phyloP scores from a whole-genome alignment of 768 basidiomycete species.

The Rhizopogon vinicolor region DNA sequence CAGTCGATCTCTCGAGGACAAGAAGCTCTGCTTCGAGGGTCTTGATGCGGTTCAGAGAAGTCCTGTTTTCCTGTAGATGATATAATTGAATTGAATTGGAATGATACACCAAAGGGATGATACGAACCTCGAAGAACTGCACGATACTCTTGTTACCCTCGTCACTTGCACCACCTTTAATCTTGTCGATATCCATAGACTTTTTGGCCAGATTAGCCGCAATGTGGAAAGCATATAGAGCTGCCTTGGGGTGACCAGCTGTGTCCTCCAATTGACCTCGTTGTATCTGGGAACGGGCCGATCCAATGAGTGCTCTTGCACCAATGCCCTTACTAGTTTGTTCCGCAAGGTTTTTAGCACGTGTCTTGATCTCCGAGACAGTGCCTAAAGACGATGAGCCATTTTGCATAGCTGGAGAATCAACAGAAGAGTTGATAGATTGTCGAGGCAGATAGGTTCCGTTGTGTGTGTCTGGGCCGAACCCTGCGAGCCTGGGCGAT shows the following conservation, averaged over 20 bases:
- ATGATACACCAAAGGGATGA: conserved; percentile 5
- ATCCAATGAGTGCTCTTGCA: conserved; percentile 54
- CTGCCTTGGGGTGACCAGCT: conserved; percentile 56
- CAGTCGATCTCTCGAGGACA: conserved; percentile 37
- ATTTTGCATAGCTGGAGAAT: conserved; percentile 35
- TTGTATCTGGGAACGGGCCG: conserved; percentile 54
- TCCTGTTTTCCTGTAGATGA: conserved; percentile 32
- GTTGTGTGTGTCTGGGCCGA: conserved; percentile 25
- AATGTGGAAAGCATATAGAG: conserved; percentile 55
- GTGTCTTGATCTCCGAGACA: conserved; percentile 45
- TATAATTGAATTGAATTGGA: conserved; percentile 8
- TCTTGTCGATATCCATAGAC: conserved; percentile 40
- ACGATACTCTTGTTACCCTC: conserved; percentile 33
- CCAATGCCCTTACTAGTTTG: conserved; percentile 56
- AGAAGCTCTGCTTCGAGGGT: conserved; percentile 41
- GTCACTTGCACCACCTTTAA: conserved; percentile 37
- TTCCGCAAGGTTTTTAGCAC: conserved; percentile 41
- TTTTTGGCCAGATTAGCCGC: conserved; percentile 55
- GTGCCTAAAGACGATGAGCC: conserved; percentile 22
- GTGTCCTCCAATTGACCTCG: conserved; percentile 48
- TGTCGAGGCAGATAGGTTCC: conserved; percentile 8
- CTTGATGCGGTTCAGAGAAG: conserved; percentile 36
- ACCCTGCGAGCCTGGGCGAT: conserved; percentile 20
- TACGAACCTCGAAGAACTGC: conserved; percentile 61
- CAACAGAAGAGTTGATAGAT: neutral